Base-by-base conservation (phyloP, 2,329 filamentous ascomycete genomes). In the Aspergillus ibericus region DNA sequence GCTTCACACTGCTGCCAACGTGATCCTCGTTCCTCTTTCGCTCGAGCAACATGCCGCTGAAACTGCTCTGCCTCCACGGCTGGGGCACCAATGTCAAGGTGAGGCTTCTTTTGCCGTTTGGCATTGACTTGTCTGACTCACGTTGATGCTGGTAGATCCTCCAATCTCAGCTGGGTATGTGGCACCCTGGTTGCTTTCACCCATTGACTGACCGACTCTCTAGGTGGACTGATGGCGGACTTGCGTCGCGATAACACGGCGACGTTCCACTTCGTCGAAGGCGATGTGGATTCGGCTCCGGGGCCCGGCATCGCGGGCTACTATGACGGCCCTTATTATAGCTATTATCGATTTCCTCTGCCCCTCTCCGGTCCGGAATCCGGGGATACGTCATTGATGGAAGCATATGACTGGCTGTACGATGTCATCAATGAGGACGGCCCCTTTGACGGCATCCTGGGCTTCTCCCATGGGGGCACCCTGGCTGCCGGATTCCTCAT, bases 391-490 rank as follows among this genome's bases (percentile, higher is more conserved):
- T 61, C 63, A 5, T 53, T 71, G 8, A 46, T 59, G 9, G 63
- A 70, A 8, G 69, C 72, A 1, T 70, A 72, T 42, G 61, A 67
- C 29, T 54, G 65, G 10, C 61, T 73, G 22, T 65, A 68, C 47
- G 67, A 71, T 22, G 61, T 65, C 42, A 66, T 75, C 32, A 58
- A 62, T 2, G 62, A 68, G 16, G 66, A 70, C 5, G 72, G 68
- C 0, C 66, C 70, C 6, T 72, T 70, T 42, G 72, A 76, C 36
- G 72, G 71, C 6, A 57, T 74, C 40, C 59, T 75, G 18, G 73
- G 73, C 27, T 75, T 75, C 60, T 73, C 70, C 10, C 71, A 75
- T 38, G 73, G 73, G 7, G 73, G 66, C 13, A 71, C 71, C 10
- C 56, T 75, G 34, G 72, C 72, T 2, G 64, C 67, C 3, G 64